These are phyloP conservation scores for Magnaporthales sp. DNA, from an alignment of 2,329 filamentous ascomycete species.

Conservation along the genomic window DNA sequence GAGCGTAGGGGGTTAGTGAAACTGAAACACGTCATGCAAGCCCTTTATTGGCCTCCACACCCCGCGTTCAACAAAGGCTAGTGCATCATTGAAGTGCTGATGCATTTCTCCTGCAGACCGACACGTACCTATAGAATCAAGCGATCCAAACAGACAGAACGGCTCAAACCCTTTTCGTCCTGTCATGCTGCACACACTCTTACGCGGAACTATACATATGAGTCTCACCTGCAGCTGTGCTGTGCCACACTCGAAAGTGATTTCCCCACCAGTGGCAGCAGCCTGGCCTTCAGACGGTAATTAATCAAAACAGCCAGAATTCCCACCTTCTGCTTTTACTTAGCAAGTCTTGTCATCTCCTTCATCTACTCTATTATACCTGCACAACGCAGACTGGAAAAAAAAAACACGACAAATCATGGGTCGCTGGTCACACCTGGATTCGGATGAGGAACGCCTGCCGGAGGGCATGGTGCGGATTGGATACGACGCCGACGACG, in stretches of 20 bases:
- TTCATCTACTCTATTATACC: not conserved
- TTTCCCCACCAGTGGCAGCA: not conserved
- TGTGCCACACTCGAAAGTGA: not conserved
- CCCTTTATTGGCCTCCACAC: not conserved
- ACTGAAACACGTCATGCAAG: not conserved
- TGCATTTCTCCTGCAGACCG: not conserved
- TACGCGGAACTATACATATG: too few relatives aligned
- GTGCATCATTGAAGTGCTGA: not conserved
- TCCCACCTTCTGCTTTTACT: not conserved
- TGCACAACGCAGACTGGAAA: too few relatives aligned
- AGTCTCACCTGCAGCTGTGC: not conserved
- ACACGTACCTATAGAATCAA: not conserved
- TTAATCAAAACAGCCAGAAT: not conserved
- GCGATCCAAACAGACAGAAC: not conserved
- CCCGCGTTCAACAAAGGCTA: not conserved
- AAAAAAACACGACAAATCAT: slow-evolving; percentile 6
- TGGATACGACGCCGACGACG: slow-evolving; percentile 40
- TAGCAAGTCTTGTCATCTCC: not conserved
- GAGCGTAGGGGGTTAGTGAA: not conserved
- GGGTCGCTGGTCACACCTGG: slow-evolving; percentile 11
- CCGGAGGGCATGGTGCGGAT: slow-evolving; percentile 38
- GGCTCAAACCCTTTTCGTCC: too few relatives aligned
- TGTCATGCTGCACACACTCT: too few relatives aligned
- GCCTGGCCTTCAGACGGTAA: not conserved
- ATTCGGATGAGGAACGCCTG: slow-evolving; percentile 32